Conservation (phyloP, 2,329 filamentous ascomycete species). For the Colletotrichum tropicale region DNA sequence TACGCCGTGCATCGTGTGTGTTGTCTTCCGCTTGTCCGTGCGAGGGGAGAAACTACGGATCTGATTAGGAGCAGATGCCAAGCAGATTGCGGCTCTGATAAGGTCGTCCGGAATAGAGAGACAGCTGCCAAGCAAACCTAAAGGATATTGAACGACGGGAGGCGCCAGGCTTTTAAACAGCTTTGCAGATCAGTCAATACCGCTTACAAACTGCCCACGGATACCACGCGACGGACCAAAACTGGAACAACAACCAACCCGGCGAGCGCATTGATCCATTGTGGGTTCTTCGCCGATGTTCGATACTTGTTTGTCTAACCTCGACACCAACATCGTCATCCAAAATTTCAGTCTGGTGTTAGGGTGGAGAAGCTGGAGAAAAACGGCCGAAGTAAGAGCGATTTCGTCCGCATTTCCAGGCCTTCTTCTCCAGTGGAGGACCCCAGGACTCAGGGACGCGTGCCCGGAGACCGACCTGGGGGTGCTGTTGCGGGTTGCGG, state of each 20-base stretch:
- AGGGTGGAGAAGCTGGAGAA: conserved; percentile 15
- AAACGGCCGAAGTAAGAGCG: conserved; percentile 19
- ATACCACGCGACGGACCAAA: background rate
- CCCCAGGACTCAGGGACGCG: background rate
- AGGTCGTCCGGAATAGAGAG: background rate
- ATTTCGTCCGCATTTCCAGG: conserved; percentile 3
- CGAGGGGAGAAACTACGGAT: background rate
- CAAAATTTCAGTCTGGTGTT: conserved; percentile 1
- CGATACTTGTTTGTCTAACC: background rate
- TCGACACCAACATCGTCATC: conserved; percentile 17
- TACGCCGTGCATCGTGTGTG: conserved; percentile 10
- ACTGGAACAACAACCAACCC: background rate
- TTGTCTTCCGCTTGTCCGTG: background rate
- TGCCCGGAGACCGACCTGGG: conserved; percentile 5
- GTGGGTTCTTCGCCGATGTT: background rate
- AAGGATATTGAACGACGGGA: background rate
- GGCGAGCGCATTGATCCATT: background rate
- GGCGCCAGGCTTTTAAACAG: conserved; percentile 1
- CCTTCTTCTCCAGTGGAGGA: conserved; percentile 13
- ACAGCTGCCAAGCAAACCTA: background rate
- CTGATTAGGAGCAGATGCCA: background rate
- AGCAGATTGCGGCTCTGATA: conserved; percentile 6
- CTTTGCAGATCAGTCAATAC: background rate
- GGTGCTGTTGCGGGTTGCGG: background rate
- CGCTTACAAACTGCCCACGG: background rate